Conservation (phyloP, 345 rosid species). For the Erysimum cheiranthoides region DNA sequence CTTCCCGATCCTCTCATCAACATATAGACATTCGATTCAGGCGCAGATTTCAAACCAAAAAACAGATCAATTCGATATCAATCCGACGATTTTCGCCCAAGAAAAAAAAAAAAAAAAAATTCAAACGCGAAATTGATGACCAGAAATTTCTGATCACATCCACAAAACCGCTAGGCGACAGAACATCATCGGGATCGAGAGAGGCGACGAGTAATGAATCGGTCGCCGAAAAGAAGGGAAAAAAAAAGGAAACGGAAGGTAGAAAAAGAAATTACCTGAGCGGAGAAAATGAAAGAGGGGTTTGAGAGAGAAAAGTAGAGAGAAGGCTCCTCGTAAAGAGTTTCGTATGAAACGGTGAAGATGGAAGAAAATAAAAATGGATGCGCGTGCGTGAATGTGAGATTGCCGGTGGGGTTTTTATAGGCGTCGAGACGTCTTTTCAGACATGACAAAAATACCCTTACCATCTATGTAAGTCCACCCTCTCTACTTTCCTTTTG, state of each 20-base stretch:
- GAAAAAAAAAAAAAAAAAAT: neutral
- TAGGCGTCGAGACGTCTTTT: constrained; percentile 37
- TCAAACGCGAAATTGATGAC: constrained; percentile 21
- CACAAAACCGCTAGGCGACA: constrained; percentile 25
- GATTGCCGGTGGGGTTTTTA: constrained; percentile 31
- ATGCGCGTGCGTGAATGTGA: constrained; percentile 46
- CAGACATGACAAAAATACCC: constrained; percentile 33
- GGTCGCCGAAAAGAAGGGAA: neutral
- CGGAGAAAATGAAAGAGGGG: constrained; percentile 31
- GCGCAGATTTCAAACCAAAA: neutral
- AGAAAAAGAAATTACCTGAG: constrained; percentile 16
- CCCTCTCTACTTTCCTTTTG: constrained; percentile 38
- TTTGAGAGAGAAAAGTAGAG: constrained; percentile 30
- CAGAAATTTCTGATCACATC: constrained; percentile 29
- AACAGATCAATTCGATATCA: constrained; percentile 41
- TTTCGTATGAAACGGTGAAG: constrained; percentile 49
- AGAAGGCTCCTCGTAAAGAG: constrained; percentile 31
- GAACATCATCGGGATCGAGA: constrained; percentile 38
- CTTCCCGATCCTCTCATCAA: constrained; percentile 17
- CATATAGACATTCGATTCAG: constrained; percentile 16
- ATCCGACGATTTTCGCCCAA: constrained; percentile 1
- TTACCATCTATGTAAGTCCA: constrained; percentile 26
- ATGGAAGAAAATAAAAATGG: constrained; percentile 20
- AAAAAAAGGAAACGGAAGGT: neutral
- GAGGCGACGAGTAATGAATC: neutral